Percentiles rank a stretch among this genome's conserved stretches.
Conservation (phyloP, 306 rosid genomes). For the Vigna reflexopilosa region DNA sequence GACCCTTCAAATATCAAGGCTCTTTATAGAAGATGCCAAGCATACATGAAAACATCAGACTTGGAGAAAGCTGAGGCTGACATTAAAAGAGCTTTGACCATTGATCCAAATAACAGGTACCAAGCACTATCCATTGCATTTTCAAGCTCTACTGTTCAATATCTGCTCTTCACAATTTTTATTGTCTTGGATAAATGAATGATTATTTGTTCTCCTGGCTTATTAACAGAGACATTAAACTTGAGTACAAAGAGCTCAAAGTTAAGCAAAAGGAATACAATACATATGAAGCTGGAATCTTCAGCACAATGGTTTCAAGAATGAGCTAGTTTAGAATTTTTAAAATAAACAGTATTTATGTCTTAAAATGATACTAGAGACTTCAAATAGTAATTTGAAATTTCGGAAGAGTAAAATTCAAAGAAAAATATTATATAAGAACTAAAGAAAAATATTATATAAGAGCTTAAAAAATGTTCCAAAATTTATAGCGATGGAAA, state of each 20-base stretch:
- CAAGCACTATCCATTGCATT: constrained; percentile 10
- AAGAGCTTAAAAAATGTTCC: too few relatives aligned
- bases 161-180: not conserved
- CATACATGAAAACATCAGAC: constrained; percentile 59
- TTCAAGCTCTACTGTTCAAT: not conserved
- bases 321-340: constrained; percentile 45
- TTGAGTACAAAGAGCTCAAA: constrained; percentile 62
- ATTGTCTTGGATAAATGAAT: not conserved
- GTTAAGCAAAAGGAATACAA: constrained; percentile 59
- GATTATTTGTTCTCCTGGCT: constrained; percentile 24
- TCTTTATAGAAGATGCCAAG: constrained; percentile 75
- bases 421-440: too few relatives aligned
- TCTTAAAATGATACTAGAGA: too few relatives aligned
- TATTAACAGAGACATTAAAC: constrained; percentile 60
- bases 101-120: constrained; percentile 74
- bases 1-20: constrained; percentile 70
- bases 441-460: too few relatives aligned
- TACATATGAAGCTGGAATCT: constrained; percentile 58
- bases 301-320: constrained; percentile 70
- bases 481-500: too few relatives aligned
- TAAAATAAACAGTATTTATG: too few relatives aligned
- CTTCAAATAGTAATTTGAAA: too few relatives aligned
- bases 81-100: constrained; percentile 55
- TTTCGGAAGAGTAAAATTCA: too few relatives aligned
- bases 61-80: constrained; percentile 72